These are phyloP conservation scores for Porcisia deanei DNA, from an alignment of 208 protist species.

Conservation along the genomic window DNA sequence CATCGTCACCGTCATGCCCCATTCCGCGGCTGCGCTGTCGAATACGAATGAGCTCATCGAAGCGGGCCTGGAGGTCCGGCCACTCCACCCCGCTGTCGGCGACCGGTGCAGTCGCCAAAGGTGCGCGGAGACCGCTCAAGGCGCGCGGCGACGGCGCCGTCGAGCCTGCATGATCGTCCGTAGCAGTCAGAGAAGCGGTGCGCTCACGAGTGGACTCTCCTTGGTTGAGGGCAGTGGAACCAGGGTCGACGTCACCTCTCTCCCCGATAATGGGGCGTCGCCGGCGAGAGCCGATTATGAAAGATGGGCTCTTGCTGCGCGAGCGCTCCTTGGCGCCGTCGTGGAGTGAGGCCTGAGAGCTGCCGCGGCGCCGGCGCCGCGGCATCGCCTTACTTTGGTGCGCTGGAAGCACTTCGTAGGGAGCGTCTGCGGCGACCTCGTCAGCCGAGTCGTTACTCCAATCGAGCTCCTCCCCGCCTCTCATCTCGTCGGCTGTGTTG, in stretches of 20 bases:
- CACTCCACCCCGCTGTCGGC: constrained; percentile 12
- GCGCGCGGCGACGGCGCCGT: not conserved
- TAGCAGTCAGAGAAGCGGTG: not conserved
- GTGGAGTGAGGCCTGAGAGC: constrained; percentile 1
- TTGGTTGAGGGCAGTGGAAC: not conserved
- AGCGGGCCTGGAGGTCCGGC: constrained; percentile 16
- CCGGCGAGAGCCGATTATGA: not conserved
- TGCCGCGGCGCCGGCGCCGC: constrained; percentile 11
- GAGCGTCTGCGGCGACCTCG: not conserved
- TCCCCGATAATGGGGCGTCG: not conserved
- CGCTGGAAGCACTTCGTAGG: constrained; percentile 15
- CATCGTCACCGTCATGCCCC: not conserved
- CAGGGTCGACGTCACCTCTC: not conserved
- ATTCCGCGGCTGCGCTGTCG: constrained; percentile 17
- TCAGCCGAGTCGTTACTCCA: constrained; percentile 17
- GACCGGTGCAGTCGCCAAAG: not conserved
- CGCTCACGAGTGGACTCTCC: not conserved
- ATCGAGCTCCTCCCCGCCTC: constrained; percentile 10
- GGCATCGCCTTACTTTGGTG: constrained; percentile 16
- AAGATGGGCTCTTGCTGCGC: not conserved
- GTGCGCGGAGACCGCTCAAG: constrained; percentile 18
- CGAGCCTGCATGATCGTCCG: not conserved
- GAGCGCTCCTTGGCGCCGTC: constrained; percentile 1
- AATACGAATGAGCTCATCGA: constrained; percentile 27
- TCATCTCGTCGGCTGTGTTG: not conserved